Evolutionary conservation across 768 basidiomycete species (phyloP).

Genomic region (Mycena alexandri): DNA sequence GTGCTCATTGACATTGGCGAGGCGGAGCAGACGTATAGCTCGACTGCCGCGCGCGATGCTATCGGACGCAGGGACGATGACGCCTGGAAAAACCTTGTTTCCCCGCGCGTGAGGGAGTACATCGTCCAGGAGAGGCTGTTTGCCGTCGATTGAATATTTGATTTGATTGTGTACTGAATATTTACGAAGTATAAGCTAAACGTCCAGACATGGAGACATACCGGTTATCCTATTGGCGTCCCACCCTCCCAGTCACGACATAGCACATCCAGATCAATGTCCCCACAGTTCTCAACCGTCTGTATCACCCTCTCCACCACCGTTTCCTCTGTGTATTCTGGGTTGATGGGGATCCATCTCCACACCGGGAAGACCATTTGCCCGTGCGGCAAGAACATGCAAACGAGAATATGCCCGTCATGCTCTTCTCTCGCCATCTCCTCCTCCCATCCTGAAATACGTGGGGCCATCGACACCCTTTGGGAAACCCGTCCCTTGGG

Average conservation of each 20-base stretch:
- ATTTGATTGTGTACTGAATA: no score
- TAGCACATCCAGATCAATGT: no score
- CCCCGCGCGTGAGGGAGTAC: slow-evolving; percentile 28
- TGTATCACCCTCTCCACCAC: slow-evolving; percentile 17
- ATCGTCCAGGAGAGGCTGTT: slow-evolving; percentile 17
- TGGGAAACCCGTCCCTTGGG: background rate
- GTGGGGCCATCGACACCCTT: background rate
- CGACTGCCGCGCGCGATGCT: slow-evolving; percentile 28
- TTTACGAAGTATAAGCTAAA: no score
- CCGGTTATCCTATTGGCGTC: no score
- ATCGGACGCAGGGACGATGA: slow-evolving; percentile 14
- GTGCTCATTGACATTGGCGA: slow-evolving; percentile 72
- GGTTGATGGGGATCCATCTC: background rate
- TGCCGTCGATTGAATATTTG: slow-evolving; percentile 12
- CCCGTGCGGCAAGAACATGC: slow-evolving; percentile 8
- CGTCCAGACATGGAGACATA: no score
- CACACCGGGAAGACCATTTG: background rate
- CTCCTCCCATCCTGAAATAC: background rate
- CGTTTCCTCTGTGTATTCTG: background rate
- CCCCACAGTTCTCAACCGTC: background rate
- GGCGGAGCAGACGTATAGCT: slow-evolving; percentile 48
- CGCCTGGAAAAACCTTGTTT: slow-evolving; percentile 22
- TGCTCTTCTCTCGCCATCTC: background rate
- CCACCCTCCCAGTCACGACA: no score
- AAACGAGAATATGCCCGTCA: slow-evolving; percentile 3